Conservation (phyloP, 345 rosid species). For the Aquilaria yunnanensis region DNA sequence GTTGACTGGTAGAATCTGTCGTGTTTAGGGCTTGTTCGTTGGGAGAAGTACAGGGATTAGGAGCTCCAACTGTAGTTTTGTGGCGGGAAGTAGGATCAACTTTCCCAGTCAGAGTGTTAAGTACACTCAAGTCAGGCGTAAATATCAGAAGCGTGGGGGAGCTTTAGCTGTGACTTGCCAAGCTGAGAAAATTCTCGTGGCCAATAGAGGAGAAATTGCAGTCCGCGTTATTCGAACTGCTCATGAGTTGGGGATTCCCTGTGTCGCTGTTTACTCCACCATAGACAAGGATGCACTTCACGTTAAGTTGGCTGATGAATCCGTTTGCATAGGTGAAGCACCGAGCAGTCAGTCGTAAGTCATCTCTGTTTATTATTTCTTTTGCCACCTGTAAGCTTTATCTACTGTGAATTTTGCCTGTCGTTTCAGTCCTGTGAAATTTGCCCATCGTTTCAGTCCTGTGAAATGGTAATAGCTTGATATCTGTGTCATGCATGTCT, state of each 20-base stretch:
- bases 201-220: slow-evolving; percentile 96
- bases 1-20: not conserved
- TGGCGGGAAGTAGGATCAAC: slow-evolving; percentile 39
- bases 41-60: slow-evolving; percentile 35
- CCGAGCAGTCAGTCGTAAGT: slow-evolving; percentile 97
- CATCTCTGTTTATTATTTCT: not conserved
- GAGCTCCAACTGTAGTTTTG: slow-evolving; percentile 65
- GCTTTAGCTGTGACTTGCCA: slow-evolving; percentile 56
- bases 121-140: slow-evolving; percentile 25
- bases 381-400: not conserved
- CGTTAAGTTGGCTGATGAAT: slow-evolving; percentile 91
- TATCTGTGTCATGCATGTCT: slow-evolving; percentile 7
- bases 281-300: slow-evolving; percentile 96
- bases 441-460: not conserved
- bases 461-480: not conserved
- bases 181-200: slow-evolving; percentile 81
- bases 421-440: not conserved
- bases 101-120: slow-evolving; percentile 47
- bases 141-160: slow-evolving; percentile 32
- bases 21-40: slow-evolving; percentile 42
- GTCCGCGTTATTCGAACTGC: slow-evolving; percentile 95
- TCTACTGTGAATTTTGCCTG: not conserved
- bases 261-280: slow-evolving; percentile 96
- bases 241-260: slow-evolving; percentile 94
- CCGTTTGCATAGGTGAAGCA: slow-evolving; percentile 98